Base-by-base conservation (phyloP, 148 eudicot genomes). In the Polygonum maritimum region DNA sequence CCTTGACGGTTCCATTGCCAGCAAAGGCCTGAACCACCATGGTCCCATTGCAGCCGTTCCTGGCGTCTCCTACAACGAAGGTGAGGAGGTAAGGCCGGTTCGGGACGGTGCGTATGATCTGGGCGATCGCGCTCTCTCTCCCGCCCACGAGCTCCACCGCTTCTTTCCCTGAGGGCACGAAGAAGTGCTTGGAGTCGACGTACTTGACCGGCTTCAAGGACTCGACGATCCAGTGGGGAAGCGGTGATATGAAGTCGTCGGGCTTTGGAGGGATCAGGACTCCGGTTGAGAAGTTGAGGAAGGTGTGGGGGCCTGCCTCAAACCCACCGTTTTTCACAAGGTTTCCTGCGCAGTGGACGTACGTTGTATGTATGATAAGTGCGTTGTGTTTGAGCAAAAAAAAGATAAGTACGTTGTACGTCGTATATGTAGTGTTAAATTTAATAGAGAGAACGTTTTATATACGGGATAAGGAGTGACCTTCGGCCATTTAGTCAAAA, bases 311-410 rank as follows among this genome's bases (percentile, higher is more conserved):
- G 3, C 98, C 96, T 0, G 15, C 76, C 76, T 93, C 96, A 38
- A 90, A 93, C 4, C 82, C 92, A 60, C 89, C 93, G 70, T 90
- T 89, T 49, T 92, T 92, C 51, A 90, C 91, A n/a, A 92, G 40
- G 70, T 90, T 89, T 2, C 84, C 91, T 87, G 83, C 80, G 75
- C 48, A 6, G 31, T 26, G 31, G 0, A 26, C 31, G 31, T 26
- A 26, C 31, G 31, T 26, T 26, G 31, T 26, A 26, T n/a, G n/a
- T n/a, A n/a, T n/a, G n/a, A n/a, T n/a, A n/a, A n/a, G 31, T 26
- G 1, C 31, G 31, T 26, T 26, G 31, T 26, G 1, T 26, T 26
- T 26, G 31, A 26, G 0, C 31, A 26, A 26, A 1, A 26, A 26
- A 26, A 26, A 26, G 31, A 26, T 26, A 26, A 26, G 31, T 26